These are phyloP conservation scores for Saccharomycopsis fermentans DNA, from an alignment of 805 yeast species.

Conservation along the genomic window DNA sequence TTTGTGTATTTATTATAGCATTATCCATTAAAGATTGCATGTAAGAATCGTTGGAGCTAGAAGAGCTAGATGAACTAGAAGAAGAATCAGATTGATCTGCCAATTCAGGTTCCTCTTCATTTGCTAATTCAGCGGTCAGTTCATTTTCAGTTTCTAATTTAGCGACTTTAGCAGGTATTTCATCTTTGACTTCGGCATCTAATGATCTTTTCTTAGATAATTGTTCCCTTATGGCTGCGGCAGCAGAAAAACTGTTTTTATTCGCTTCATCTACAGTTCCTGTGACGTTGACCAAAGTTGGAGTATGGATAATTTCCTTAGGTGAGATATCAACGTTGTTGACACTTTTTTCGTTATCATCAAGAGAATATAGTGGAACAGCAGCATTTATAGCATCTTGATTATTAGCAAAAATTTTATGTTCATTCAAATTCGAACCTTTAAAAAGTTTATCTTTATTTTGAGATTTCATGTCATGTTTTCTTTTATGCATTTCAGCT, in stretches of 20 bases:
- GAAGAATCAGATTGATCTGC: slow-evolving; percentile 4
- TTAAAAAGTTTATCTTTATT: slow-evolving; percentile 24
- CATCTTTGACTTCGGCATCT: background rate
- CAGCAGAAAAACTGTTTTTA: slow-evolving; percentile 29
- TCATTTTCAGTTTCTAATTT: slow-evolving; percentile 1
- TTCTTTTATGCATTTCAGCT: slow-evolving; percentile 52
- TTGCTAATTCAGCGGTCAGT: too few relatives aligned
- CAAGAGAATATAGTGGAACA: slow-evolving; percentile 14
- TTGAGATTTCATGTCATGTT: slow-evolving; percentile 39
- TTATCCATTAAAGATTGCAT: slow-evolving; percentile 17
- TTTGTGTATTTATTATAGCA: slow-evolving; percentile 14
- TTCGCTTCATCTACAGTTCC: slow-evolving; percentile 29
- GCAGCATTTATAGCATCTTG: slow-evolving; percentile 9
- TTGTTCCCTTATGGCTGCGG: slow-evolving; percentile 33
- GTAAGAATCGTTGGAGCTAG: slow-evolving; percentile 21
- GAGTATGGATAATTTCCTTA: slow-evolving; percentile 5
- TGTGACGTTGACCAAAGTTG: background rate
- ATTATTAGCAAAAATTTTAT: slow-evolving; percentile 14
- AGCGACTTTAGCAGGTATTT: slow-evolving; percentile 2
- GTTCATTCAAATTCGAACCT: slow-evolving; percentile 14
- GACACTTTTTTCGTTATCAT: slow-evolving; percentile 4
- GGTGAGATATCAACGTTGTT: slow-evolving; percentile 24
- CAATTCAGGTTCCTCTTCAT: slow-evolving; percentile 4
- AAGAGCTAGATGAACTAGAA: slow-evolving; percentile 12
- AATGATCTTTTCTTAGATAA: slow-evolving; percentile 21